Evolutionary conservation across 2,329 filamentous ascomycete species (phyloP).

Genomic region (Polytolypa hystricis): DNA sequence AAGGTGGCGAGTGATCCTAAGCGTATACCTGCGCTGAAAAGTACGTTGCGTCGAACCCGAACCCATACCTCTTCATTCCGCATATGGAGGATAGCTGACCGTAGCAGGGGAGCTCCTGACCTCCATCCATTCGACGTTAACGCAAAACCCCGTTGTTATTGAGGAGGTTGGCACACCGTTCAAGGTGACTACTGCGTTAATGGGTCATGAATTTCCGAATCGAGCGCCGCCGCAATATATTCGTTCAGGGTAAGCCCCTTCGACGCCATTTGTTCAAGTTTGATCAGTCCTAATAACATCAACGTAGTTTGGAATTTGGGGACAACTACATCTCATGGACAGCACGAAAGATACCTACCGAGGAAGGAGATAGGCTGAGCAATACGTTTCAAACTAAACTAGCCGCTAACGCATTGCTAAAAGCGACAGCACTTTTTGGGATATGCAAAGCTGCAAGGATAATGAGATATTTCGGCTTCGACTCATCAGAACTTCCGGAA

Average conservation of each 20-base stretch:
- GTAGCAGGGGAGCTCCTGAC: neutral
- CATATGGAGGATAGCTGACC: too few relatives aligned
- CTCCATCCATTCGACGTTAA: neutral
- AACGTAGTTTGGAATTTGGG: slow-evolving; percentile 6
- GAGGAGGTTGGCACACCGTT: neutral
- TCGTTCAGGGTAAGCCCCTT: slow-evolving; percentile 9
- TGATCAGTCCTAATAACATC: slow-evolving; percentile 1
- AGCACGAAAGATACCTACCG: slow-evolving; percentile 5
- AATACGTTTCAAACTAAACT: slow-evolving; percentile 5
- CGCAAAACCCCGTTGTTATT: slow-evolving; percentile 1
- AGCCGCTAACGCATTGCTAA: slow-evolving; percentile 1
- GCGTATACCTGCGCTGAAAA: neutral
- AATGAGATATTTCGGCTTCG: neutral
- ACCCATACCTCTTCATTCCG: neutral
- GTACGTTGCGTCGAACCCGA: neutral
- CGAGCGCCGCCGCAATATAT: slow-evolving; percentile 6
- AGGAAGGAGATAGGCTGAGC: slow-evolving; percentile 9
- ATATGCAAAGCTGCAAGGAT: slow-evolving; percentile 3
- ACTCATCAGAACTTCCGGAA: neutral
- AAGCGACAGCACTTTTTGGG: slow-evolving; percentile 1
- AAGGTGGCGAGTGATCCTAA: slow-evolving; percentile 2
- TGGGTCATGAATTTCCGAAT: slow-evolving; percentile 5
- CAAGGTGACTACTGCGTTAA: neutral
- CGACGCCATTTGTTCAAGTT: too few relatives aligned
- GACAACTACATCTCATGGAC: slow-evolving; percentile 6